phyloP scores from a whole-genome alignment of 495 filamentous ascomycete genomes.

The Evansstolkia leycettana region DNA sequence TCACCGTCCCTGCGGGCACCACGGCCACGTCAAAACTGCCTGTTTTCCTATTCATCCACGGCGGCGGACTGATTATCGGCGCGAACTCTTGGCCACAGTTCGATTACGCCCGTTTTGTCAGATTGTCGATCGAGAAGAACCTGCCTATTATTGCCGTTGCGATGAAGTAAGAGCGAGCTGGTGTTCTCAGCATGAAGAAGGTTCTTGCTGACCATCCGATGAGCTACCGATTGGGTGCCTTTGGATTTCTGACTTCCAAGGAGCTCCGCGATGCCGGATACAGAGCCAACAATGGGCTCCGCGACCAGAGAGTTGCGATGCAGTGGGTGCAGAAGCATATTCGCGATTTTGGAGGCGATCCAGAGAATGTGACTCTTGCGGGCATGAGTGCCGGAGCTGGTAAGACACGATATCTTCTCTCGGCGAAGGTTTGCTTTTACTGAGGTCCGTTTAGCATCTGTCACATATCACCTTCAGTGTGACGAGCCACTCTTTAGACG shows the following conservation, averaged over 20 bases:
- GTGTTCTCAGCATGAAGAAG: no score
- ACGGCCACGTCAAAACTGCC: constrained; percentile 21
- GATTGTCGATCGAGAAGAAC: constrained; percentile 25
- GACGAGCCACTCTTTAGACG: constrained; percentile 26
- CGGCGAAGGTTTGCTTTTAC: background rate
- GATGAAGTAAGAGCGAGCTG: constrained; percentile 32
- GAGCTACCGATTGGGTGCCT: constrained; percentile 35
- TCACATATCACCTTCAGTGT: constrained; percentile 27
- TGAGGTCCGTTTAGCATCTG: constrained; percentile 12
- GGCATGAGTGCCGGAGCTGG: constrained; percentile 57
- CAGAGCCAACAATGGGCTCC: constrained; percentile 21
- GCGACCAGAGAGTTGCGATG: constrained; percentile 22
- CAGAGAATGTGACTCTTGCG: constrained; percentile 49
- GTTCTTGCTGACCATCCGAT: background rate
- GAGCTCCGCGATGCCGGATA: constrained; percentile 20
- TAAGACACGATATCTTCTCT: background rate
- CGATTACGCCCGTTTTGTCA: constrained; percentile 23
- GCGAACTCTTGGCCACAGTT: constrained; percentile 30
- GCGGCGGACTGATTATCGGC: constrained; percentile 28
- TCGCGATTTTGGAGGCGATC: constrained; percentile 51
- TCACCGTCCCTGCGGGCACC: constrained; percentile 22
- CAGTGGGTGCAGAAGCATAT: constrained; percentile 26
- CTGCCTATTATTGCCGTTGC: constrained; percentile 30
- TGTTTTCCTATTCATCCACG: constrained; percentile 34
- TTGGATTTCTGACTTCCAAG: constrained; percentile 36